Evolutionary conservation across 1,139 yeast genomes (phyloP).

Genomic region (Geotrichum klebahnii): DNA sequence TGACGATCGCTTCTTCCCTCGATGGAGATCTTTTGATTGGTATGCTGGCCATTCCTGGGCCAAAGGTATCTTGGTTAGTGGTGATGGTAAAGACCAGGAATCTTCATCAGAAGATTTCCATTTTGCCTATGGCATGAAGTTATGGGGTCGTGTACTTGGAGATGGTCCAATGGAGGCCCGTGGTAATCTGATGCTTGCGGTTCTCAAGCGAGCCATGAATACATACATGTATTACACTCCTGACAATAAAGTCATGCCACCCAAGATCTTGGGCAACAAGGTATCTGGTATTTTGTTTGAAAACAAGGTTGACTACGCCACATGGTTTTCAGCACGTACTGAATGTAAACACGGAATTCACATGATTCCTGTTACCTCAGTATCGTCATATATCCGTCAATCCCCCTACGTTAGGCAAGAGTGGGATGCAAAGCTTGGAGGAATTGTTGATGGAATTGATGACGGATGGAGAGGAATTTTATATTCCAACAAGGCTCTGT

Average conservation of each 20-base stretch:
- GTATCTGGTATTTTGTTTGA: slow-evolving; percentile 71
- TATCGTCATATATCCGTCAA: slow-evolving; percentile 68
- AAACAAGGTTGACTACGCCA: slow-evolving; percentile 83
- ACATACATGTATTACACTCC: slow-evolving; percentile 53
- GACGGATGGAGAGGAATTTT: slow-evolving; percentile 87
- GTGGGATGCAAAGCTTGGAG: slow-evolving; percentile 55
- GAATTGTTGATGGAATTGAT: slow-evolving; percentile 50
- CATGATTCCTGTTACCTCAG: slow-evolving; percentile 82
- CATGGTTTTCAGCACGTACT: slow-evolving; percentile 66
- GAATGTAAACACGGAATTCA: slow-evolving; percentile 92
- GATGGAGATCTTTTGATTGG: slow-evolving; percentile 71
- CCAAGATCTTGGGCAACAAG: slow-evolving; percentile 51
- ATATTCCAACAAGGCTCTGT: slow-evolving; percentile 67
- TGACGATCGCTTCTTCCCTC: slow-evolving; percentile 58
- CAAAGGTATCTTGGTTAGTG: slow-evolving; percentile 59
- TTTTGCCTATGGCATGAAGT: slow-evolving; percentile 66
- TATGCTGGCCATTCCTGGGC: slow-evolving; percentile 81
- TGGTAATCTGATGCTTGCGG: slow-evolving; percentile 64
- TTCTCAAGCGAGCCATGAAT: slow-evolving; percentile 58
- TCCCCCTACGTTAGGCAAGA: slow-evolving; percentile 68
- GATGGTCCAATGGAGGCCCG: slow-evolving; percentile 61
- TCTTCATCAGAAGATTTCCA: slow-evolving; percentile 68
- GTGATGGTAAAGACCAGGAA: slow-evolving; percentile 74
- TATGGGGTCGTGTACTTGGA: slow-evolving; percentile 66
- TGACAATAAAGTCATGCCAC: slow-evolving; percentile 54